Base-by-base conservation (phyloP, 192 early-diverging fungal species). In the Backusella macrospora region DNA sequence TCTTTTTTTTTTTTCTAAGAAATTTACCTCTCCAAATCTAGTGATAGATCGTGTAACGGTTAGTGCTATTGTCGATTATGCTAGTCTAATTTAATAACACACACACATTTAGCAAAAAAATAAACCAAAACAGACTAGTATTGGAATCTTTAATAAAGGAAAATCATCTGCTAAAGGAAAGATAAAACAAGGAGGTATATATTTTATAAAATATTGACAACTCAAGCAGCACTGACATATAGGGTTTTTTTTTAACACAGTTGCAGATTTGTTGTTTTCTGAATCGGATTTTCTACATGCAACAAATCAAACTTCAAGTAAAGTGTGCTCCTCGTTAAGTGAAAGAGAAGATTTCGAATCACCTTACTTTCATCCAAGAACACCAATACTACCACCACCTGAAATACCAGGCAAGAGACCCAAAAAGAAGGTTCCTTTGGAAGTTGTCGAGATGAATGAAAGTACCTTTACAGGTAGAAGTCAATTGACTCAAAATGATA, bases 121-220 rank as follows among this genome's bases (percentile, higher is more conserved):
- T 5, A 48, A 12, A 1, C 44, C 34, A 14, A 29, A 68, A 0
- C 37, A 14, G 26, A 38, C 59, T 15, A 38, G 45, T 38, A 37
- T 72, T 15, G 71, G 71, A 5, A 18, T 72, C n/a, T 72, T 72
- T 42, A 72, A 72, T 42, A 72, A 72, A 42, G 71, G 71, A 8
- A 72, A 72, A 14, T 72, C 59, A 29, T 72, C 71, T 4, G 55
- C 71, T 18, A 62, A 64, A 46, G 71, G 69, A 38, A 52, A 52
- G 16, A 38, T 14, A 7, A 46, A 14, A 6, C 44, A 64, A 72
- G 39, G 42, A 62, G 48, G 48, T 48, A 52, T 38, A 52, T 40
- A 43, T 59, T 16, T 55, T 13, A 44, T 67, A 44, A 23, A 26
- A 43, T 14, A 45, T 44, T 10, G 6, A 4, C 5, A 8, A 65